A percentile compares a stretch with the other conserved stretches of the same genome.
Evolutionary conservation across 352 stramenopile species (phyloP).

Genomic region (Globisporangium alternatum): DNA sequence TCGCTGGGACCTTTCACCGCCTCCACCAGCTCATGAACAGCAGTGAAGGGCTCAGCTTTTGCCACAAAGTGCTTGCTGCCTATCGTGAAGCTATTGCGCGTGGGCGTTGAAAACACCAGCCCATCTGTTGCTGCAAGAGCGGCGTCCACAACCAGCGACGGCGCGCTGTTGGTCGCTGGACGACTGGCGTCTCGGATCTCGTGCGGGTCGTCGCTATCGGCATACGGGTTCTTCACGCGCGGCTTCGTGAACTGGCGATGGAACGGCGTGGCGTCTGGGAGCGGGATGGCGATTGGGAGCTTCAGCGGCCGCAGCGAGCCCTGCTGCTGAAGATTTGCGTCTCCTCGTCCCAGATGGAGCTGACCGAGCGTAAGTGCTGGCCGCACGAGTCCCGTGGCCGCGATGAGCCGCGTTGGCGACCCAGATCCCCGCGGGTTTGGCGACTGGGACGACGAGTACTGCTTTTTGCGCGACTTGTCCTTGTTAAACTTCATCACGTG

Average conservation of each 20-base stretch:
- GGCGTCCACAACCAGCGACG: not conserved
- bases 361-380: conserved; percentile 1
- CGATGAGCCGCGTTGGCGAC: conserved; percentile 14
- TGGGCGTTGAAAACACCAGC: not conserved
- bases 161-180: not conserved
- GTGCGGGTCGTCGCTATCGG: conserved; percentile 1
- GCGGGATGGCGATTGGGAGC: conserved; percentile 5
- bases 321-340: not conserved
- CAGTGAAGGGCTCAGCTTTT: not conserved
- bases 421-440: not conserved
- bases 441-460: conserved; percentile 4
- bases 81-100: not conserved
- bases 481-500: conserved; percentile 32
- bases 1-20: not conserved
- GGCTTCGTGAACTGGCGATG: conserved; percentile 14
- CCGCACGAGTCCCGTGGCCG: conserved; percentile 13
- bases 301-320: conserved; percentile 1
- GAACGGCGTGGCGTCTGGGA: conserved; percentile 14
- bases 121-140: conserved; percentile 4
- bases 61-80: not conserved
- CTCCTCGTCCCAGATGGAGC: conserved; percentile 6
- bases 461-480: conserved; percentile 14
- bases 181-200: conserved; percentile 8
- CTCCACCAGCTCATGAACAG: not conserved
- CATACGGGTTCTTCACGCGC: conserved; percentile 12